Base-by-base conservation (phyloP, 1,284 basidiomycete genomes). In the Ganoderma multipileum region DNA sequence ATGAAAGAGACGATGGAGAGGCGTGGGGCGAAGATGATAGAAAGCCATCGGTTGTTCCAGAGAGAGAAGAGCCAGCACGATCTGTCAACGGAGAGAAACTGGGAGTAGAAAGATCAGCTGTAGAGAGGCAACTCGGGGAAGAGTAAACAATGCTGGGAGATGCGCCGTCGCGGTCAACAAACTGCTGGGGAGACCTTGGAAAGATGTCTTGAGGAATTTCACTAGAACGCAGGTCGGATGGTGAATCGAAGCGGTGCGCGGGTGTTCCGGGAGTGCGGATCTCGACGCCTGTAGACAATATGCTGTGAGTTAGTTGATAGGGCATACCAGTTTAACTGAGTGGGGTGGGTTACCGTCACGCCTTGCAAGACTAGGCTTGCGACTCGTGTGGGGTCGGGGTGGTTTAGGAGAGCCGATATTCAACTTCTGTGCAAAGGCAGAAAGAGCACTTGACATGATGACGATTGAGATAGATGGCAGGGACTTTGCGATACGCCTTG, bases 1-100 rank as follows among this genome's bases (percentile, higher is more conserved):
- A 54, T 14, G 50, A 28, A 20, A 26, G 14, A 11, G 47, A 26
- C 18, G 54, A 23, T n/a, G 36, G 33, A 20, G 30, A 52, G 26
- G 1, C 62, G 59, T 11, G 28, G 16, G 36, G 63, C 52, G 44
- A 63, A 61, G 30, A 64, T 59, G 23, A 67, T 5, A 23, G 39
- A 28, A 36, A 54, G 38, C 36, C 23, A 23, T 41, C 58, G 16
- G 23, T 39, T 60, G 39, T 26, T 28, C 36, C 58, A 42, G 23
- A 60, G 36, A 41, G 39, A 41, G 23, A 60, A 41, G 38, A 60
- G 58, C 39, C 38, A 16, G 39, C 2, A 39, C 14, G 58, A 39
- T 36, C 14, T 14, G 26, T 41, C 58, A n/a, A 14, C 38, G 38
- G 58, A 26, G 39, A 39, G 23, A 41, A 18, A 9, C 38, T 39